Percentiles rank a stretch among this genome's conserved stretches.
phyloP scores from a whole-genome alignment of 1,139 yeast genomes.

The Kurtzmaniella quercitrusa region DNA sequence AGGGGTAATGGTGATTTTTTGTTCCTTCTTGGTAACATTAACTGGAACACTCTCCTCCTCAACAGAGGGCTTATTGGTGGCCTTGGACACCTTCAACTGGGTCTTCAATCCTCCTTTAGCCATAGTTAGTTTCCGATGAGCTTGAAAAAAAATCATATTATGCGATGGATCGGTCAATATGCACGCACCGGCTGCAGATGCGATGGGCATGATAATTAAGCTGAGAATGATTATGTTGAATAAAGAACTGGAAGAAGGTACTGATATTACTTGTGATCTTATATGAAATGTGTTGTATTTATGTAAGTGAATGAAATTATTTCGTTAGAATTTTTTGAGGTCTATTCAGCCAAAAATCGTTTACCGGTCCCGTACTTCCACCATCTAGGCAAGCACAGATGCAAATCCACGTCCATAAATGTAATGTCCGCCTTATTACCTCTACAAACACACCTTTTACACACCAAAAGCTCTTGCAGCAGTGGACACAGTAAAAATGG shows the following conservation, averaged over 20 bases:
- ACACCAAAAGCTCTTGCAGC: constrained; percentile 42
- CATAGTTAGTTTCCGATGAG: constrained; percentile 16
- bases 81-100: constrained; percentile 29
- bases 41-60: constrained; percentile 8
- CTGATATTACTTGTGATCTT: too few relatives aligned
- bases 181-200: too few relatives aligned
- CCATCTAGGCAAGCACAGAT: constrained; percentile 82
- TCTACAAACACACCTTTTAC: constrained; percentile 69
- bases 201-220: too few relatives aligned
- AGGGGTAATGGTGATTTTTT: constrained; percentile 9
- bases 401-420: constrained; percentile 54
- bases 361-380: constrained; percentile 72
- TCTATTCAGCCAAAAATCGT: constrained; percentile 36
- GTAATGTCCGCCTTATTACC: constrained; percentile 31
- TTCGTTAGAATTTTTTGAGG: too few relatives aligned
- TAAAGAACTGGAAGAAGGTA: too few relatives aligned
- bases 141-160: neutral
- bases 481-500: constrained; percentile 85
- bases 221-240: too few relatives aligned
- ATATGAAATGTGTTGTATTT: too few relatives aligned
- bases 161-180: neutral
- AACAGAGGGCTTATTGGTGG: constrained; percentile 7
- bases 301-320: too few relatives aligned
- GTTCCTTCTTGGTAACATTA: constrained; percentile 1
- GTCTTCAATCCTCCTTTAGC: constrained; percentile 32